Base-by-base conservation (phyloP, 139 green algal genomes). In the Microglena sp. region DNA sequence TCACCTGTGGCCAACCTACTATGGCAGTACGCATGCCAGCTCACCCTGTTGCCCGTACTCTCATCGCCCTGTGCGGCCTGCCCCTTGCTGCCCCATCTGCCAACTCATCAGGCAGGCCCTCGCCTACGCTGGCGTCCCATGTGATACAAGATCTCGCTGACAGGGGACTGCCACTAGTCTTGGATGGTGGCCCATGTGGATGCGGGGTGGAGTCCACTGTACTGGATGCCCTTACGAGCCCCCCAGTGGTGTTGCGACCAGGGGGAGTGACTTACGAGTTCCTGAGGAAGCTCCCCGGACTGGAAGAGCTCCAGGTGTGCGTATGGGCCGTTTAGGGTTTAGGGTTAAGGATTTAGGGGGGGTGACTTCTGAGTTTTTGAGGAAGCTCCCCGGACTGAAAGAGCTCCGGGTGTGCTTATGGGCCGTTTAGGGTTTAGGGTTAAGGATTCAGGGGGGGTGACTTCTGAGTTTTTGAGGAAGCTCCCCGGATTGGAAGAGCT, bases 1-100 rank as follows among this genome's bases (percentile, higher is more conserved):
- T 82, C 24, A 79, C 73, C 1, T 75, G 69, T 43, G 80, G 80
- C 18, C 71, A 72, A 26, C 24, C 50, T 24, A 84, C 77, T 18
- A 75, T 86, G 62, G 80, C 76, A 5, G 80, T 86, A n/a, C 73
- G 80, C 29, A 79, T 86, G 69, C 80, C 80, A 0, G 54, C 70
- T 0, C 77, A 86, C 64, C 76, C 77, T 11, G 67, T 84, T 7
- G 80, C 80, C n/a, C 71, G 74, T 2, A 68, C 73, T 4, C 58
- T 84, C 32, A 86, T 86, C 3, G 70, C 64, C 4, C 45, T 70
- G 15, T 66, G 68, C 8, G 77, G 80, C 30, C 61, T 80, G 11
- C 80, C 80, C 0, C 56, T 86, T 1, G 80, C 80, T 0, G 80
- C 80, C 0, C 80, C 80, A 1, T 79, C 67, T n/a, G 80, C 80